Base-by-base conservation (phyloP, 2,329 filamentous ascomycete genomes). In the Ceratocystis huliohia region DNA sequence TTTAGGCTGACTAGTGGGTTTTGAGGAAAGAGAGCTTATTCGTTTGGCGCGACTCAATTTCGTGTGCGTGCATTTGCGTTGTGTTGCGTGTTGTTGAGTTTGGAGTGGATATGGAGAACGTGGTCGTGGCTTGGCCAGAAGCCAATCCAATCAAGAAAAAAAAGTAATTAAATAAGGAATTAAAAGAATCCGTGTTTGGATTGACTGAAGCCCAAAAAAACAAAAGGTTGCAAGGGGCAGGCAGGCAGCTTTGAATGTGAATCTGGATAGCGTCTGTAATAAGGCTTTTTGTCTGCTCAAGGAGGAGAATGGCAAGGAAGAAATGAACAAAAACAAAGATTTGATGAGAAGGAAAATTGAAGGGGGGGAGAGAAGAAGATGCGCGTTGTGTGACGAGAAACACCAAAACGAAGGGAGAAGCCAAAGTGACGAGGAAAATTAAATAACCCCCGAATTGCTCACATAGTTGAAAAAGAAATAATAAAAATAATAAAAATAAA, bases 311-410 rank as follows among this genome's bases (percentile, higher is more conserved):
- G 20, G 25, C 2, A 46, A 46, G 37, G 17, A 45, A 25, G 37
- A 28, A 45, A 45, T 6, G 41, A 63, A 45, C 28, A 63, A 28
- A 63, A 63, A 30, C 46, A 8, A 48, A 37, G 30, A 41, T 28
- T 28, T n/a, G 4, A 20, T 37, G n/a, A n/a, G 33, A 37, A 37
- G 22, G 20, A 50, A 50, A 64, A 45, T 15, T 33, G 37, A 61
- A 44, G 28, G 22, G 33, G 33, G 33, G 5, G 5, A 37, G 30
- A 33, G 5, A 59, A 25, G 15, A 8, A 59, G 13, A 13, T n/a
- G 53, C 53, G 53, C 53, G 22, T 57, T 57, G 53, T 57, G 53
- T 57, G 22, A 57, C 53, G 53, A 63, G 15, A 25, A 46, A 25
- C 22, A 46, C 17, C 22, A 48, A 4, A 10, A 64, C n/a, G 17